These are phyloP conservation scores for Globisporangium camurandrum DNA, from an alignment of 352 stramenopile species.

Conservation along the genomic window DNA sequence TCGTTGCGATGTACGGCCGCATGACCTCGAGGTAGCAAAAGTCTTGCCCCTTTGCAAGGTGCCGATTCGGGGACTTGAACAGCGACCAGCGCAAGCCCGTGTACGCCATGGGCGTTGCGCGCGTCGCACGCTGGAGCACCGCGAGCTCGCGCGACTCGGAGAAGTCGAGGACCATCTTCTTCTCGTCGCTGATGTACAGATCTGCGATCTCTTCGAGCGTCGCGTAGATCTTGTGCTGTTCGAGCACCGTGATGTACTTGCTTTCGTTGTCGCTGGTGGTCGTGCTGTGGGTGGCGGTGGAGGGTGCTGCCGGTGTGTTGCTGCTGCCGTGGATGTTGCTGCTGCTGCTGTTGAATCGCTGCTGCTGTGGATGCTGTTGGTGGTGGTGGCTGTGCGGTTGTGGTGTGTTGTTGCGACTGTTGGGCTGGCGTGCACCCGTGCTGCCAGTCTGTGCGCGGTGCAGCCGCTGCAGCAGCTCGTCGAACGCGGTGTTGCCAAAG, in stretches of 20 bases:
- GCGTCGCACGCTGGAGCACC: slow-evolving; percentile 32
- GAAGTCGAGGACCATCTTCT: slow-evolving; percentile 71
- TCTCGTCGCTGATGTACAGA: slow-evolving; percentile 51
- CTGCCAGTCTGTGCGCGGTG: slow-evolving; percentile 19
- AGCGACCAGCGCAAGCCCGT: slow-evolving; percentile 65
- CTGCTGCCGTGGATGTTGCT: too few species aligned
- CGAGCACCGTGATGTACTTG: slow-evolving; percentile 42
- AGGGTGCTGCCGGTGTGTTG: slow-evolving; percentile 15
- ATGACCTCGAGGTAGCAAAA: slow-evolving; percentile 74
- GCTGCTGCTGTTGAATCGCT: too few species aligned
- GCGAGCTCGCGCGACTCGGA: slow-evolving; percentile 51
- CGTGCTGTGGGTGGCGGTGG: too few species aligned
- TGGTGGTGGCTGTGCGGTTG: too few species aligned
- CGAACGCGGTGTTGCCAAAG: slow-evolving; percentile 33
- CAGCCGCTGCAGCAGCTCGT: slow-evolving; percentile 30
- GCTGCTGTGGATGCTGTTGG: too few species aligned
- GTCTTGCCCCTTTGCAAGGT: slow-evolving; percentile 54
- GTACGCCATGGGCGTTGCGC: slow-evolving; percentile 34
- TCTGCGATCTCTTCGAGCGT: slow-evolving; percentile 63
- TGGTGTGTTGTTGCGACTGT: too few species aligned
- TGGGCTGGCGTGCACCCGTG: neutral
- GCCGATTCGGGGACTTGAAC: slow-evolving; percentile 44
- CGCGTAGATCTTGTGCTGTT: slow-evolving; percentile 46
- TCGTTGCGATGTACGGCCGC: slow-evolving; percentile 45
- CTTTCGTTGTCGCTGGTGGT: slow-evolving; percentile 20